phyloP scores from a whole-genome alignment of 306 rosid genomes.

The Quercus mongolica region DNA sequence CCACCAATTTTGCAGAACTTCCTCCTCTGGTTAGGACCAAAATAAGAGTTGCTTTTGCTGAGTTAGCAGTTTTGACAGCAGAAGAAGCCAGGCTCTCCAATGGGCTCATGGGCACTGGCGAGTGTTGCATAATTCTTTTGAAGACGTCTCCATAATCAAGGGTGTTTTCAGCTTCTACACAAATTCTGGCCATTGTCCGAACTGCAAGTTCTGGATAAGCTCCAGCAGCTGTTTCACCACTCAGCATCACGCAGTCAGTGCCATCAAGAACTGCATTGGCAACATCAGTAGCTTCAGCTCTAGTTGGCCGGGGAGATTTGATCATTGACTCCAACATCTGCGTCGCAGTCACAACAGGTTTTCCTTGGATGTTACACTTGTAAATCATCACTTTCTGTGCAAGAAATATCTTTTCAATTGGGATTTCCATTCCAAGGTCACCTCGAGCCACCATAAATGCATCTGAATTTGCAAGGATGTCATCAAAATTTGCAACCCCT shows the following conservation, averaged over 20 bases:
- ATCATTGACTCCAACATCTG: conserved; percentile 93
- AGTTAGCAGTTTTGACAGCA: conserved; percentile 82
- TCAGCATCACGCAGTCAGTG: conserved; percentile 89
- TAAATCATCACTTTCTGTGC: conserved; percentile 99
- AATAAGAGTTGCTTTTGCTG: conserved; percentile 70
- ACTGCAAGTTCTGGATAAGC: conserved; percentile 90
- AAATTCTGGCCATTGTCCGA: conserved; percentile 77
- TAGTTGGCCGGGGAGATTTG: conserved; percentile 72
- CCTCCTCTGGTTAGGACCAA: conserved; percentile 83
- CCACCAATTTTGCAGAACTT: conserved; percentile 90
- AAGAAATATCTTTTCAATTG: conserved; percentile 93
- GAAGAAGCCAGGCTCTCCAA: conserved; percentile 88
- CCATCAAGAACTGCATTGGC: conserved; percentile 94
- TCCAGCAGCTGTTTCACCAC: conserved; percentile 96
- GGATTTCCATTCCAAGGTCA: conserved; percentile 99
- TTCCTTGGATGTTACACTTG: conserved; percentile 98
- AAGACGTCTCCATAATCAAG: conserved; percentile 73
- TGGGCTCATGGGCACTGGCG: conserved; percentile 89
- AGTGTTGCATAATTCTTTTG: conserved; percentile 80
- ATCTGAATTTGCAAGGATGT: conserved; percentile 89
- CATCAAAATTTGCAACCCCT: conserved; percentile 98
- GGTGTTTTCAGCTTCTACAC: conserved; percentile 81
- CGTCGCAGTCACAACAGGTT: conserved; percentile 97
- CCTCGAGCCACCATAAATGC: conserved; percentile 99
- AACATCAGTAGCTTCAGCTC: conserved; percentile 81